These are phyloP conservation scores for Evansstolkia leycettana DNA, from an alignment of 495 filamentous ascomycete species.

Conservation along the genomic window DNA sequence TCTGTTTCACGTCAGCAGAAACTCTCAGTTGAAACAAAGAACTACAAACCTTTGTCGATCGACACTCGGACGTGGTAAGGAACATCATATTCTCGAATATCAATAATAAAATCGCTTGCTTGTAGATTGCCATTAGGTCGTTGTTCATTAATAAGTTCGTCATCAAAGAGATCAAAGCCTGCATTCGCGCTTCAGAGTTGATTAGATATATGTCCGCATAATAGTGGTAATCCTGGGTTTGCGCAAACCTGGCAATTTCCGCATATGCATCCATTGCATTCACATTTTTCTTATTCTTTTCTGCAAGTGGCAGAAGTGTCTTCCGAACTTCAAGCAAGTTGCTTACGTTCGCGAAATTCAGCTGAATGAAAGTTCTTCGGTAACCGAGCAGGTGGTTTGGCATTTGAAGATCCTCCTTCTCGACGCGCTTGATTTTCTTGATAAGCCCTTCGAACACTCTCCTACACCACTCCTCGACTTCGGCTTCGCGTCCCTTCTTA, in stretches of 20 bases:
- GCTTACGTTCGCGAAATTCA: constrained; percentile 75
- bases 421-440: constrained; percentile 61
- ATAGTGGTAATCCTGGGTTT: neutral
- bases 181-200: constrained; percentile 52
- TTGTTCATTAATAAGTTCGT: constrained; percentile 74
- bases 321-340: constrained; percentile 75
- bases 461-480: constrained; percentile 93
- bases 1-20: constrained; percentile 36
- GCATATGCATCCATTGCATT: constrained; percentile 97
- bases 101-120: constrained; percentile 94
- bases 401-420: constrained; percentile 92
- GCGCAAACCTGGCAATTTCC: constrained; percentile 74
- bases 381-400: constrained; percentile 94
- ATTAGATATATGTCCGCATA: constrained; percentile 12
- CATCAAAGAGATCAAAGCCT: constrained; percentile 93
- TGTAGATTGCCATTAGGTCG: constrained; percentile 71
- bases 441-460: constrained; percentile 74
- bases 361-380: constrained; percentile 69
- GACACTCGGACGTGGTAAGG: constrained; percentile 98
- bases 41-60: constrained; percentile 71
- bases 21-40: neutral
- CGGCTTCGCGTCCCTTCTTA: constrained; percentile 73
- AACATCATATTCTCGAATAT: constrained; percentile 98
- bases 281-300: constrained; percentile 91
- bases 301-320: constrained; percentile 77